Evolutionary conservation across 129 eudicot genomes (phyloP).

Genomic region (Pulicaria dysenterica): DNA sequence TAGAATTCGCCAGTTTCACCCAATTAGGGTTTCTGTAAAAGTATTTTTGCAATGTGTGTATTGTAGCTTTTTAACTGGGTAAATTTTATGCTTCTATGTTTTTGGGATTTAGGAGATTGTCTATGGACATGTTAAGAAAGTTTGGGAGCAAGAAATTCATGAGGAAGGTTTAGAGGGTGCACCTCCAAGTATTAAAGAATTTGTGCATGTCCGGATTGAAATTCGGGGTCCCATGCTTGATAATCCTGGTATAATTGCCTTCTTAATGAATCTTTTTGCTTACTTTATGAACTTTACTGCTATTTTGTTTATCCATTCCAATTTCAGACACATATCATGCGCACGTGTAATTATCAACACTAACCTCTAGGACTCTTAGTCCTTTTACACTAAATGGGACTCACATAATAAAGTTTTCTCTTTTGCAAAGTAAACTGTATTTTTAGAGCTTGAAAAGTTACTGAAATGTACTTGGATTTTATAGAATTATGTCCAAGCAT

Average conservation of each 20-base stretch:
- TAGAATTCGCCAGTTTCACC: conserved; percentile 4
- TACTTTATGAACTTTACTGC: not conserved
- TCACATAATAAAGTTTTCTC: not conserved
- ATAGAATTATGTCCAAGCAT: conserved; percentile 87
- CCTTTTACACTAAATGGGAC: conserved; percentile 18
- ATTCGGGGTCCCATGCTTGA: conserved; percentile 80
- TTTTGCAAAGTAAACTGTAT: conserved; percentile 9
- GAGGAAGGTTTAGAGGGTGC: conserved; percentile 18
- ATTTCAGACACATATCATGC: conserved; percentile 3
- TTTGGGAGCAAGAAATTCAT: conserved; percentile 27
- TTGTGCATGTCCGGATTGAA: conserved; percentile 75
- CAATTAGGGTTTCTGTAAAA: conserved; percentile 16
- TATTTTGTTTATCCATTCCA: not conserved
- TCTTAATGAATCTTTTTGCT: not conserved
- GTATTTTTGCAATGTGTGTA: conserved; percentile 13
- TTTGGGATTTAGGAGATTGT: conserved; percentile 43
- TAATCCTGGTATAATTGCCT: conserved; percentile 56
- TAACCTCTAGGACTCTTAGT: conserved; percentile 3
- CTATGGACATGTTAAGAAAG: conserved; percentile 27
- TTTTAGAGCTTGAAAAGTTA: conserved; percentile 9
- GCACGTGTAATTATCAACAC: not conserved
- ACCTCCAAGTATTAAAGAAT: conserved; percentile 53
- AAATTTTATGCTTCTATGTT: conserved; percentile 5
- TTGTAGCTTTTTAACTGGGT: conserved; percentile 1
- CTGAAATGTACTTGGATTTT: conserved; percentile 19